Conservation (phyloP, 768 basidiomycete species). For the Gymnopilus dilepis region DNA sequence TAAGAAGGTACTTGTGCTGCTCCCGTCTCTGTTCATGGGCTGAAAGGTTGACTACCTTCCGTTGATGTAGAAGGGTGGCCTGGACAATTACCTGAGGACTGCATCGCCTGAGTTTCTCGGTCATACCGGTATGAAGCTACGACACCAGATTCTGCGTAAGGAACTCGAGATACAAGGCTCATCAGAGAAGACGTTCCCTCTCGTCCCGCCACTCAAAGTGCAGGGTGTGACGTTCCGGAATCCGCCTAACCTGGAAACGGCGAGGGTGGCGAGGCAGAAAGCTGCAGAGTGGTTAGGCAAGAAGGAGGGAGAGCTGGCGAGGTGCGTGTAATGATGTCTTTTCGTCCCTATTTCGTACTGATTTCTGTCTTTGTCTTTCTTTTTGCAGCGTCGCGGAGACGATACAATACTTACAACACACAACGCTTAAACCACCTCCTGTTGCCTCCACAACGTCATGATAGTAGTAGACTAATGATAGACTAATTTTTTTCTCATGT, state of each 20-base stretch:
- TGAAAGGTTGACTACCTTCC: not conserved
- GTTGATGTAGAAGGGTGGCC: slow-evolving; percentile 62
- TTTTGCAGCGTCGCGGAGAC: not conserved
- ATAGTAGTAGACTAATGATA: not conserved
- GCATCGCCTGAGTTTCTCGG: slow-evolving; percentile 42
- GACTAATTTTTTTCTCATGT: too few relatives aligned
- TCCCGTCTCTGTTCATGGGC: slow-evolving; percentile 28
- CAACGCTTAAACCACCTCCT: not conserved
- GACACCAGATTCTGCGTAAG: slow-evolving; percentile 39
- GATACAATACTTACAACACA: not conserved
- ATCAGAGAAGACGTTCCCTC: slow-evolving; percentile 8
- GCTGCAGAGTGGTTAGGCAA: slow-evolving; percentile 14
- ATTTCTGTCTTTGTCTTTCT: too few relatives aligned
- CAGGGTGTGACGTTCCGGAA: not conserved
- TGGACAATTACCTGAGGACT: slow-evolving; percentile 70
- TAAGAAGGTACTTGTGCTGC: slow-evolving; percentile 64
- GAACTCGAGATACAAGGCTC: slow-evolving; percentile 15
- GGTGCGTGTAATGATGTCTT: not conserved
- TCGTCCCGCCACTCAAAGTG: not conserved
- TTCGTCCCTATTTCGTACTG: not conserved
- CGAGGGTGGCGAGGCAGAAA: slow-evolving; percentile 12
- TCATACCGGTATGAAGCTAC: slow-evolving; percentile 53
- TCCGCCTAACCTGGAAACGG: slow-evolving; percentile 7
- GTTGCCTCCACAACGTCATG: not conserved
- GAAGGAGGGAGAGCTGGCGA: slow-evolving; percentile 10